Conservation (phyloP, 163 green algal genomes). For the Chlorella variabilis region DNA sequence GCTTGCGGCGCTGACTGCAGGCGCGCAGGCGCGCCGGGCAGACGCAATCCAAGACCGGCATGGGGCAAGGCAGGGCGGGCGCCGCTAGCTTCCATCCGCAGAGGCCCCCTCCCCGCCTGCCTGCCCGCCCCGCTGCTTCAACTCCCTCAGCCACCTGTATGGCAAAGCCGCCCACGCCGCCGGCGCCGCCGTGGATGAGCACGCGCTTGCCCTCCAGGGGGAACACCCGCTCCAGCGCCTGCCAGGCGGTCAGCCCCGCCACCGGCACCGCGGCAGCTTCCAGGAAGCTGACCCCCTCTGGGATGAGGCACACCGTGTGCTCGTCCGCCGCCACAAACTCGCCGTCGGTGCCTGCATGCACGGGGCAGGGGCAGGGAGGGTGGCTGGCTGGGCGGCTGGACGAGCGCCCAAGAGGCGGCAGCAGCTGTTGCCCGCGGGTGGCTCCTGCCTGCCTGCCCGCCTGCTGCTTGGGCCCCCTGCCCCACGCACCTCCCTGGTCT, state of each 20-base stretch:
- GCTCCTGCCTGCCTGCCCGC: too few species aligned
- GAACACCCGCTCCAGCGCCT: conserved; percentile 41
- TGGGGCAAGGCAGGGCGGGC: too few species aligned
- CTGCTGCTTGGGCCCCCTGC: too few species aligned
- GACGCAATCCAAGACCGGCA: too few species aligned
- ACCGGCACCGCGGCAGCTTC: conserved; percentile 63
- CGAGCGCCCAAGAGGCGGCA: background rate
- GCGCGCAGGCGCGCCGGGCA: too few species aligned
- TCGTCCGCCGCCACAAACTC: conserved; percentile 18
- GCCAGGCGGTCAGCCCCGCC: conserved; percentile 64
- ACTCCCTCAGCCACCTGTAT: conserved; percentile 47
- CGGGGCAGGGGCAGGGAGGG: background rate
- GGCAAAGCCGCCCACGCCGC: conserved; percentile 60
- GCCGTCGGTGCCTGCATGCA: conserved; percentile 5
- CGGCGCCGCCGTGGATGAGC: conserved; percentile 63
- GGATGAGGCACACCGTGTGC: conserved; percentile 4
- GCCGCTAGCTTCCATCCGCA: too few species aligned
- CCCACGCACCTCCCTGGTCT: background rate
- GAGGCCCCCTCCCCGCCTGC: too few species aligned
- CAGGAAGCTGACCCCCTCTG: conserved; percentile 28
- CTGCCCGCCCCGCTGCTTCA: too few species aligned
- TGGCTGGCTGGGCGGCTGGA: background rate
- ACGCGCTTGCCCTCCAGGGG: conserved; percentile 35
- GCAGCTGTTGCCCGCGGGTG: too few species aligned
- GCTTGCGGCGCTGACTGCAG: too few species aligned